Evolutionary conservation across 2,329 filamentous ascomycete genomes (phyloP).

Genomic region (Penicillium sp.): DNA sequence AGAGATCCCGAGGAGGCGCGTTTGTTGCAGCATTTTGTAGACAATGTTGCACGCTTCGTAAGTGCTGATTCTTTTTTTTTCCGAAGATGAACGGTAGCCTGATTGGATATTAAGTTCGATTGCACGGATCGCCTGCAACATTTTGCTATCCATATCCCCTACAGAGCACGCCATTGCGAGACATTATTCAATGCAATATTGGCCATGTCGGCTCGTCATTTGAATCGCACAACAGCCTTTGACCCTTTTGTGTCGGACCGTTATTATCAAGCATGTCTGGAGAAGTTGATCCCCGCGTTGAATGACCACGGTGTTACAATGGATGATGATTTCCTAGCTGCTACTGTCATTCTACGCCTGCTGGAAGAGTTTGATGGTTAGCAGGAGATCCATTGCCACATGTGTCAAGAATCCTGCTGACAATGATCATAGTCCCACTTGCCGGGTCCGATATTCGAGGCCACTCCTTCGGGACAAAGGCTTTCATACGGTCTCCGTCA

Average conservation of each 20-base stretch:
- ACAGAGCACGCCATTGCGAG: conserved; percentile 22
- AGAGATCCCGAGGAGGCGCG: conserved; percentile 20
- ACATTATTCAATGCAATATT: conserved; percentile 44
- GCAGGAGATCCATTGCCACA: background rate
- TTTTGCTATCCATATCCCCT: conserved; percentile 27
- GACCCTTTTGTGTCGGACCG: conserved; percentile 44
- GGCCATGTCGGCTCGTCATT: conserved; percentile 43
- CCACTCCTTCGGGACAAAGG: conserved; percentile 25
- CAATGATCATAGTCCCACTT: conserved; percentile 18
- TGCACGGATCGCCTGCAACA: conserved; percentile 26
- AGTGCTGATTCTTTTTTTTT: background rate
- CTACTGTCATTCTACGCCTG: conserved; percentile 42
- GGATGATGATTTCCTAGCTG: conserved; percentile 42
- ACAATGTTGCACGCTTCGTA: conserved; percentile 21
- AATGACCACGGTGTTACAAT: conserved; percentile 40
- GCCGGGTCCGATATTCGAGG: conserved; percentile 24
- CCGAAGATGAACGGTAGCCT: background rate
- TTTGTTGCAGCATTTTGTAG: conserved; percentile 22
- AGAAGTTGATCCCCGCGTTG: conserved; percentile 41
- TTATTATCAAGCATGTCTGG: conserved; percentile 43
- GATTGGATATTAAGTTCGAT: conserved; percentile 22
- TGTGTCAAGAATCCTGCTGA: conserved; percentile 2
- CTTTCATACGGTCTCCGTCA: conserved; percentile 25
- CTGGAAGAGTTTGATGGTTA: conserved; percentile 45
- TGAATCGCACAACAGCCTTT: conserved; percentile 40